Base-by-base conservation (phyloP, 2,329 filamentous ascomycete genomes). In the Cladosporium sp. region DNA sequence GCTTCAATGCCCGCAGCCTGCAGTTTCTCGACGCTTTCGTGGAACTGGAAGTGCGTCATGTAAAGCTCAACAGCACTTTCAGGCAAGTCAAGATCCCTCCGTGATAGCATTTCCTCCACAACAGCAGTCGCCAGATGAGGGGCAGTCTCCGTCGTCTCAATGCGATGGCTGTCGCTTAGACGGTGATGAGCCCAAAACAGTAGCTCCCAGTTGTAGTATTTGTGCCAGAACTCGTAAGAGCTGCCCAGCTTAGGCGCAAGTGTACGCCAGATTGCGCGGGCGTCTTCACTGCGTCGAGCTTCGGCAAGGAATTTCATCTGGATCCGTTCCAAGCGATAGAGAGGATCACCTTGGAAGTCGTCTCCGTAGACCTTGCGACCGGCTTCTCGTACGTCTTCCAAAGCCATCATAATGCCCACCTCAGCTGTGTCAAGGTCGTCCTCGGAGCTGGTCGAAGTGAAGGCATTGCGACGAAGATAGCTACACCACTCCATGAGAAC, bases 401-500 rank as follows among this genome's bases (percentile, higher is more conserved):
- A 81, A 0, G 92, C 92, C 7, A 90, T 90, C 34, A 86, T 84
- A 60, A 99, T 87, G 11, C 92, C 93, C 42, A 96, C 89, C 70
- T 97, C 92, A 7, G 93, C 93, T 50, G 96, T 85, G 70, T 97
- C 92, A 34, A 89, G 82, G 56, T 93, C 77, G 55, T 81, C 90
- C 70, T 97, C 92, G 59, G 93, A 89, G 1, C 84, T 84, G 60
- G 85, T 84, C 1, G 85, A 81, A 58, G 86, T 80, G 77, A 96
- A 92, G 17, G 93, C 91, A 51, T 87, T 87, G 22, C 94, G 88
- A 65, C 93, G 91, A 19, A 99, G 81, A 66, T 93, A 97, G 51
- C 91, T 92, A 70, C 93, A 97, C 94, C 94, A 99, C 0, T 92
- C 88, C 55, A 90, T 86, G 69, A 97, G 92, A 69, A 97, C 90